phyloP scores from a whole-genome alignment of 169 alveolate genomes.

The Plasmodium cynomolgi region DNA sequence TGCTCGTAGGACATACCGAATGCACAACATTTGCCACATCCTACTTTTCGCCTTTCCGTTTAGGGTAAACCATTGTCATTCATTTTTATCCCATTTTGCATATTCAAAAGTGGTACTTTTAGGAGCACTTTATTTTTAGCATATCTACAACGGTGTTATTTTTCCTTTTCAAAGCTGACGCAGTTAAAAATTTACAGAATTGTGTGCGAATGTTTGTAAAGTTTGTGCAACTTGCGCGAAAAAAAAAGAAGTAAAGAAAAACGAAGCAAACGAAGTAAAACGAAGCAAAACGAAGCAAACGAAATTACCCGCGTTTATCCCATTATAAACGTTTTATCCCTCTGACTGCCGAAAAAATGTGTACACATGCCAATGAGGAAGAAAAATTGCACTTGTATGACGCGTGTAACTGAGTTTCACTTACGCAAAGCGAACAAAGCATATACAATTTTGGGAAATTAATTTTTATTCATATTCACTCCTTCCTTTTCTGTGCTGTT shows the following conservation, averaged over 20 bases:
- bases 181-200: not conserved
- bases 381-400: not conserved
- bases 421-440: not conserved
- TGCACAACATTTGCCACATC: not conserved
- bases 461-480: not conserved
- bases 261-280: not conserved
- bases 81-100: not conserved
- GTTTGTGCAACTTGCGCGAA: not conserved
- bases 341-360: not conserved
- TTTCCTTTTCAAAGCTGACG: not conserved
- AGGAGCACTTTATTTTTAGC: not conserved
- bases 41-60: not conserved
- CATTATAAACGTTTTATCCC: not conserved
- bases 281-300: not conserved
- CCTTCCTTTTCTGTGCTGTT: not conserved
- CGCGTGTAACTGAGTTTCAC: not conserved
- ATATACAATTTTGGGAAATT: not conserved
- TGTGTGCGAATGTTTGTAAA: not conserved
- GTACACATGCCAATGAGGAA: not conserved
- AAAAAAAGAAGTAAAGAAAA: not conserved
- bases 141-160: not conserved
- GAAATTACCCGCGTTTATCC: not conserved
- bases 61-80: not conserved
- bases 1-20: not conserved
- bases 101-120: not conserved